These are phyloP conservation scores for Dendrothele bispora DNA, from an alignment of 768 basidiomycete species.

Conservation along the genomic window DNA sequence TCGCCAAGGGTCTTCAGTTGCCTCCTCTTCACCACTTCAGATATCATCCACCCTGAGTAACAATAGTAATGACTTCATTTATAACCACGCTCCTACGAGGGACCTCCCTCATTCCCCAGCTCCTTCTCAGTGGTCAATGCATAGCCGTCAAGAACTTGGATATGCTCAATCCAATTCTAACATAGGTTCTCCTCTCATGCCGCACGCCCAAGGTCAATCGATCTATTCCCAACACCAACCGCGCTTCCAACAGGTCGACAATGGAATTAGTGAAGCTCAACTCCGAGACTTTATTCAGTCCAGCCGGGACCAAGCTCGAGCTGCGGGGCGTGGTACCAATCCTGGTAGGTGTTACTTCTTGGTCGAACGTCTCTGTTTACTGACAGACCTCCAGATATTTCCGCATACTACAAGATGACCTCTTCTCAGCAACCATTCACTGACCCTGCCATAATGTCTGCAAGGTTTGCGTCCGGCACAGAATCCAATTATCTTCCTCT, in stretches of 20 bases:
- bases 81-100: constrained; percentile 25
- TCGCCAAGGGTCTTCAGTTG: constrained; percentile 54
- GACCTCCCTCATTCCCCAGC: constrained; percentile 33
- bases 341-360: constrained; percentile 51
- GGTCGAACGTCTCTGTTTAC: constrained; percentile 35
- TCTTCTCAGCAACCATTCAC: constrained; percentile 47
- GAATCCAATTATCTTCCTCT: constrained; percentile 30
- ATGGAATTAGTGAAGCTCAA: constrained; percentile 68
- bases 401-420: constrained; percentile 31
- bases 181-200: constrained; percentile 46
- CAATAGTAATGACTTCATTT: constrained; percentile 45
- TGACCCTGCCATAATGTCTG: constrained; percentile 83
- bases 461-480: constrained; percentile 52
- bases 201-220: constrained; percentile 44
- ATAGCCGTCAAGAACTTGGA: constrained; percentile 40
- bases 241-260: constrained; percentile 57
- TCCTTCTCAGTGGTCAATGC: constrained; percentile 45
- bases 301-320: constrained; percentile 57
- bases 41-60: constrained; percentile 54
- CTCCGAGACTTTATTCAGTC: constrained; percentile 74
- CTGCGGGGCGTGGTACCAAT: constrained; percentile 27
- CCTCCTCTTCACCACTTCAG: constrained; percentile 59
- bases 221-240: constrained; percentile 34
- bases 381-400: constrained; percentile 35
- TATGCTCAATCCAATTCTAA: constrained; percentile 39